phyloP scores from a whole-genome alignment of 164 flowering plant genomes.

The Brasenia schreberi region DNA sequence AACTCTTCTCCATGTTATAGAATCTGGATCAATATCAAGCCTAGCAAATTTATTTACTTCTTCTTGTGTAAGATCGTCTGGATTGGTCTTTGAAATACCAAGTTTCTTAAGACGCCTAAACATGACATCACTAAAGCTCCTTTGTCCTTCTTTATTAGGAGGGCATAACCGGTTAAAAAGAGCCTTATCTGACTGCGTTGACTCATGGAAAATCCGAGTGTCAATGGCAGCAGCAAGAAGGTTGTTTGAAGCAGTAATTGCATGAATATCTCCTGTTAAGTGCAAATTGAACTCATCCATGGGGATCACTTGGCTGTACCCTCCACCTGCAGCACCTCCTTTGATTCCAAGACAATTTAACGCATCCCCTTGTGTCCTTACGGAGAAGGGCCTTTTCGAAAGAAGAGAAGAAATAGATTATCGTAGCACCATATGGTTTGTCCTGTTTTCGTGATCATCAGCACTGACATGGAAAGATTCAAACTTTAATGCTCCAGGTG shows the following conservation, averaged over 20 bases:
- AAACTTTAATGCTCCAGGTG: no score
- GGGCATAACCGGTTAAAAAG: constrained; percentile 88
- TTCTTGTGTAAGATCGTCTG: constrained; percentile 78
- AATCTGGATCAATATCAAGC: constrained; percentile 87
- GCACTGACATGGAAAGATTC: no score
- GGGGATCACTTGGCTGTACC: constrained; percentile 97
- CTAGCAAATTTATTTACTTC: constrained; percentile 76
- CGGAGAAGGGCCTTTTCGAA: no score
- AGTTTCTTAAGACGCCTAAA: constrained; percentile 78
- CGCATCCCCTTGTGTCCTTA: no score
- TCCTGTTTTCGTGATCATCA: no score
- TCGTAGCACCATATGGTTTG: no score
- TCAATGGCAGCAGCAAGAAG: constrained; percentile 99
- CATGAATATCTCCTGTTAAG: constrained; percentile 96
- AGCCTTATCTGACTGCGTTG: constrained; percentile 88
- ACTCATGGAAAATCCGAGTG: constrained; percentile 82
- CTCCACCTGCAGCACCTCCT: constrained; percentile 99
- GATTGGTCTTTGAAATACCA: constrained; percentile 62
- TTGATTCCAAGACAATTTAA: constrained; percentile 99
- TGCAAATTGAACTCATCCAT: constrained; percentile 99
- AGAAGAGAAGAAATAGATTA: no score
- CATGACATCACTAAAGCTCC: constrained; percentile 68
- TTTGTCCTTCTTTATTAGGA: constrained; percentile 69
- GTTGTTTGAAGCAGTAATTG: constrained; percentile 98
- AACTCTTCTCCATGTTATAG: constrained; percentile 94